phyloP scores from a whole-genome alignment of 1,284 basidiomycete genomes.

The Malassezia sp. region DNA sequence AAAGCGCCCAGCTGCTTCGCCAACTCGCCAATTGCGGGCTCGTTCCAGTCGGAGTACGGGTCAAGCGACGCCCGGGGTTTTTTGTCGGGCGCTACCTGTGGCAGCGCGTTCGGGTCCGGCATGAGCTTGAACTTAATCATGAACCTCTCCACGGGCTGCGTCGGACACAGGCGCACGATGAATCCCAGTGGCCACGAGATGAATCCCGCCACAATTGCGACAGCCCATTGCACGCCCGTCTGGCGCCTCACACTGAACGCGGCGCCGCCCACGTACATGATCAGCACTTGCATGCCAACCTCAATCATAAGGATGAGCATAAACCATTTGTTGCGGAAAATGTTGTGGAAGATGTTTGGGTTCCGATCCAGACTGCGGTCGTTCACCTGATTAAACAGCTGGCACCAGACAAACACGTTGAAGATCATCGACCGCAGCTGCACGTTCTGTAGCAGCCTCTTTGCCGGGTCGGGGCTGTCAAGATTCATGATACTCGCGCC shows the following conservation, averaged over 20 bases:
- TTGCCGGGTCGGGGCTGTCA: slow-evolving; percentile 39
- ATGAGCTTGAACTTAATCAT: slow-evolving; percentile 61
- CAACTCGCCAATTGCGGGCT: slow-evolving; percentile 56
- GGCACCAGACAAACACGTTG: slow-evolving; percentile 88
- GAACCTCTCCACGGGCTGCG: slow-evolving; percentile 62
- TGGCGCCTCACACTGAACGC: slow-evolving; percentile 82
- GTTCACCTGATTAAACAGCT: slow-evolving; percentile 69
- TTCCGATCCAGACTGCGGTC: slow-evolving; percentile 71
- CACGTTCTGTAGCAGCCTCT: slow-evolving; percentile 47
- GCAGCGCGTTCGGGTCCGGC: slow-evolving; percentile 59
- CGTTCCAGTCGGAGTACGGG: slow-evolving; percentile 61
- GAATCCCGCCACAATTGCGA: slow-evolving; percentile 73
- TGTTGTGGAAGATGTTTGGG: slow-evolving; percentile 79
- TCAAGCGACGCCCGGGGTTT: slow-evolving; percentile 3
- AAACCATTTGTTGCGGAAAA: slow-evolving; percentile 73
- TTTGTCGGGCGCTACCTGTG: slow-evolving; percentile 58
- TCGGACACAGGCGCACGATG: slow-evolving; percentile 70
- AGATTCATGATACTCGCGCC: slow-evolving; percentile 59
- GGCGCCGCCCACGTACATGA: slow-evolving; percentile 79
- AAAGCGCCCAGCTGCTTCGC: slow-evolving; percentile 31
- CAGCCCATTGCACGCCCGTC: slow-evolving; percentile 74
- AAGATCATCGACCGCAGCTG: slow-evolving; percentile 74
- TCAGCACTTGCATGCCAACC: slow-evolving; percentile 72
- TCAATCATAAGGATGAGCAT: slow-evolving; percentile 73
- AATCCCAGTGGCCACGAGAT: slow-evolving; percentile 78